Conservation (phyloP, 1,284 basidiomycete species). For the Ganoderma meredithae region DNA sequence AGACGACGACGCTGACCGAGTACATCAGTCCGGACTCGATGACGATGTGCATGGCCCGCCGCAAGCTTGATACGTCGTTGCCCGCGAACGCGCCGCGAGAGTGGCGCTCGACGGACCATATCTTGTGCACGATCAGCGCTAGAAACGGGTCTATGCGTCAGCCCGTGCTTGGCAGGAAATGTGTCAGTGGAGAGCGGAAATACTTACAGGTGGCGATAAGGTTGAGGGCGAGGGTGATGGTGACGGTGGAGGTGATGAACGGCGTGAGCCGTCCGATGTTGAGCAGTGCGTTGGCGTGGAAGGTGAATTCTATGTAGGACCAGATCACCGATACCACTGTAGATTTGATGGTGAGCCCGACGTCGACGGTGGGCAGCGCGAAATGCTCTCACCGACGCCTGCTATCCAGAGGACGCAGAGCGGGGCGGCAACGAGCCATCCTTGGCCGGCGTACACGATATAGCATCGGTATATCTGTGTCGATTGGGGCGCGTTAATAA, state of each 20-base stretch:
- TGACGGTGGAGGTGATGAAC: conserved; percentile 47
- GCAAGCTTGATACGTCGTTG: background rate
- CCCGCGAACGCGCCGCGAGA: background rate
- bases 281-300: conserved; percentile 9
- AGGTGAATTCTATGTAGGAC: background rate
- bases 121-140: conserved; percentile 2
- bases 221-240: conserved; percentile 47
- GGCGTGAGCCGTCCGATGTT: conserved; percentile 36
- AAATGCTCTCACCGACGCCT: background rate
- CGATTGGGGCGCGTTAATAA: background rate
- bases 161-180: background rate
- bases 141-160: background rate
- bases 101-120: background rate
- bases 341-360: background rate
- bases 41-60: conserved; percentile 15
- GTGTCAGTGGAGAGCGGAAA: no score
- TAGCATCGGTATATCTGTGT: conserved; percentile 41
- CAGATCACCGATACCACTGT: background rate
- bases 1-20: conserved; percentile 12
- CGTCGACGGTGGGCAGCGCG: background rate
- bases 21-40: conserved; percentile 22
- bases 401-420: conserved; percentile 7
- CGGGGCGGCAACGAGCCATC: conserved; percentile 23
- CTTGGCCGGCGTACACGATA: conserved; percentile 30
- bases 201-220: conserved; percentile 44